These are phyloP conservation scores for Kitagawia praeruptora DNA, from an alignment of 129 eudicot genomes.

Conservation along the genomic window DNA sequence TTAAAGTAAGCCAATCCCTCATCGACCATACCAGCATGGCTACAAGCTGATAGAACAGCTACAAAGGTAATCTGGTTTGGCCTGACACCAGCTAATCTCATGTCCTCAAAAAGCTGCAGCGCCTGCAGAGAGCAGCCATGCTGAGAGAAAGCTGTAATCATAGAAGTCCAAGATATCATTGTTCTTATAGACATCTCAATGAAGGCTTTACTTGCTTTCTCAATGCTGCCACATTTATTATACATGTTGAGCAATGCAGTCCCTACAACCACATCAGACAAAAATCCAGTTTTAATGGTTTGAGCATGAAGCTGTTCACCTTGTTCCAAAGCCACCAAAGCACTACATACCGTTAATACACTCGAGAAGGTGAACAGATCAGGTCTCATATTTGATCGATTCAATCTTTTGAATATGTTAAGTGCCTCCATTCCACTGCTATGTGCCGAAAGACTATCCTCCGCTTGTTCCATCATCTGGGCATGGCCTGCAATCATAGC, in stretches of 20 bases:
- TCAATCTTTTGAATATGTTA: constrained; percentile 42
- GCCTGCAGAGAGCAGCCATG: constrained; percentile 62
- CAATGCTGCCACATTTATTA: constrained; percentile 72
- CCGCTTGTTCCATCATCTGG: constrained; percentile 55
- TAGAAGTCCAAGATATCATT: constrained; percentile 86
- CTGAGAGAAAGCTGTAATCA: constrained; percentile 75
- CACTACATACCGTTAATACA: constrained; percentile 58
- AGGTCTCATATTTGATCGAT: constrained; percentile 54
- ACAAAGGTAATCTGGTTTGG: constrained; percentile 80
- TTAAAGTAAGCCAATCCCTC: constrained; percentile 56
- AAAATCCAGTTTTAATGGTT: constrained; percentile 53
- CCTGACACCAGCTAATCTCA: constrained; percentile 64
- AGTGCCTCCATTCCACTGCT: constrained; percentile 69
- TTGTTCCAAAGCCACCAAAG: constrained; percentile 68
- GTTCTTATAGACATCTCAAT: constrained; percentile 69
- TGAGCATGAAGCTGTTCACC: constrained; percentile 87
- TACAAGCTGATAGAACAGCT: constrained; percentile 78
- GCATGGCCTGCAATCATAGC: constrained; percentile 90
- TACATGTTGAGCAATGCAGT: constrained; percentile 89
- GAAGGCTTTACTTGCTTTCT: constrained; percentile 65
- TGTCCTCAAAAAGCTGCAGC: constrained; percentile 71
- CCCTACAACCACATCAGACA: constrained; percentile 73
- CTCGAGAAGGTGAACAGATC: constrained; percentile 77
- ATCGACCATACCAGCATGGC: constrained; percentile 80
- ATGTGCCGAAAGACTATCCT: constrained; percentile 39